Base-by-base conservation (phyloP, 805 yeast species). In the Lipomyces spencermartinsiae region DNA sequence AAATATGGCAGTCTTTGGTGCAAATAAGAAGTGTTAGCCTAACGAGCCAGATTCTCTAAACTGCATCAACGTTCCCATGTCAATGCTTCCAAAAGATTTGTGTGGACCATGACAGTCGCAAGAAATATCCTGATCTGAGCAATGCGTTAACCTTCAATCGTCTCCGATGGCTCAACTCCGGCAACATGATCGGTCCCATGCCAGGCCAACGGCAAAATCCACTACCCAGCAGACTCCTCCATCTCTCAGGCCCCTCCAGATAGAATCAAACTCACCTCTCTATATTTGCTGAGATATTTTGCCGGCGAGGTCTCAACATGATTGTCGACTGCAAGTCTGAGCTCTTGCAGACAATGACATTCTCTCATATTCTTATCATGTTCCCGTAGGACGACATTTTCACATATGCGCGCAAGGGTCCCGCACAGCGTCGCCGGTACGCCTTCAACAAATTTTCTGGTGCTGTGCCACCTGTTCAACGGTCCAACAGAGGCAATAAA, bases 21-120 rank as follows among this genome's bases (percentile, higher is more conserved):
- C 73, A 14, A 71, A 69, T 51, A 69, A 69, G 46, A 68, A 68
- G 59, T 69, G 73, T 64, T 69, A 71, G 73, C 73, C 73, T 10
- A 69, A 69, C 54, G 65, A 54, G 9, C 58, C 25, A 31, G 37
- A 53, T 29, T 62, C 73, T 39, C 63, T 71, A 25, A 71, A 69
- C 35, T 69, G 73, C 56, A 31, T 51, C 0, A 59, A 62, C 59
- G 54, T 68, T 10, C 73, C 73, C 35, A 61, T 62, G 51, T 68
- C 71, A 19, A 35, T 69, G 2, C 66, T 69, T 14, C 73, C 73
- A 22, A 46, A 22, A 1, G 71, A 68, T 37, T 61, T 54, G 33
- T 69, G 29, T 34, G 73, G 73, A 6, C 63, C 66, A 2, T n/a
- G 73, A 69, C 63, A 58, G 62, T 55, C 51, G 53, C 22, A 54